Conservation (phyloP, 495 filamentous ascomycete species). For the Podospora comata region DNA sequence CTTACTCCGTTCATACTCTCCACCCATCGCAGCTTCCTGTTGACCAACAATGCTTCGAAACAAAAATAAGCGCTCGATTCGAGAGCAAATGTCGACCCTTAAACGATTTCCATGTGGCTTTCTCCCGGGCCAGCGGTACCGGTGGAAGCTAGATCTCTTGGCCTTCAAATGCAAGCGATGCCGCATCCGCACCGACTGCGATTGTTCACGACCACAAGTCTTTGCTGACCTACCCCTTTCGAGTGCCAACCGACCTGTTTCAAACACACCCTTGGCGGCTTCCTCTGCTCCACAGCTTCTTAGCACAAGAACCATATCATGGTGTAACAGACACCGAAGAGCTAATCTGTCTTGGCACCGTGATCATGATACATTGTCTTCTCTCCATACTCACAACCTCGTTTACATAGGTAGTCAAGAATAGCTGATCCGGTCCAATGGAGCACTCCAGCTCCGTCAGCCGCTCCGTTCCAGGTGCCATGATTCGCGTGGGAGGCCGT, state of each 20-base stretch:
- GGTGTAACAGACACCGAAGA: not conserved
- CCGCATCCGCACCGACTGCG: not conserved
- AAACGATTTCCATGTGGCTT: not conserved
- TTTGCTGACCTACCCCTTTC: not conserved
- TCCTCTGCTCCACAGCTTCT: not conserved
- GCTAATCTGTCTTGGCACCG: not conserved
- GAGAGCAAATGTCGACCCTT: not conserved
- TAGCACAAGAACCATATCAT: not conserved
- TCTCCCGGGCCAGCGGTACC: conserved; percentile 5
- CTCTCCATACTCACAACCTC: not conserved
- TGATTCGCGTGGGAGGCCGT: conserved; percentile 8
- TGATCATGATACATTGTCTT: not conserved
- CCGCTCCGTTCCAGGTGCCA: not conserved
- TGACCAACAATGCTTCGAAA: not conserved
- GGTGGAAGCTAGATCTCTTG: conserved; percentile 5
- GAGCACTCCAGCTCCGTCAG: not conserved
- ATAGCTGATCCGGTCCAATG: not conserved
- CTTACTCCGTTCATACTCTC: not conserved
- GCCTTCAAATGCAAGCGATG: conserved; percentile 1
- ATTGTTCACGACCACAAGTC: not conserved
- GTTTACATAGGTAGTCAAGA: not conserved
- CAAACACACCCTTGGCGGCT: not conserved
- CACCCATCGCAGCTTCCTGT: not conserved
- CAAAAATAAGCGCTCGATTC: not conserved
- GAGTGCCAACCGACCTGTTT: not conserved